Conservation (phyloP, 768 basidiomycete genomes). For the Boletus reticulatus region DNA sequence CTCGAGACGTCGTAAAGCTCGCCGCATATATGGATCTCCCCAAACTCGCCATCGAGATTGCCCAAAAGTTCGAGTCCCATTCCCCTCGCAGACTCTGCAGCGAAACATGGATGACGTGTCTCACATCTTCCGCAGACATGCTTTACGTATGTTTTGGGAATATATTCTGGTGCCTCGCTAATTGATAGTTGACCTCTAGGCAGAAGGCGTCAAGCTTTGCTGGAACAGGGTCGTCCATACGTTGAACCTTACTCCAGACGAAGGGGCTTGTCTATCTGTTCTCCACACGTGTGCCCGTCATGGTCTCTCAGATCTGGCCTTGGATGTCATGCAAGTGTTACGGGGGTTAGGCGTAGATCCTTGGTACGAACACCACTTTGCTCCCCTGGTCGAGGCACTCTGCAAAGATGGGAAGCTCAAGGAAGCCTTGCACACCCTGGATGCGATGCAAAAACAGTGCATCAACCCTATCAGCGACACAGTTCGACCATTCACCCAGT, state of each 20-base stretch:
- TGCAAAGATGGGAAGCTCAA: conserved; percentile 53
- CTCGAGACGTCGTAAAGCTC: conserved; percentile 50
- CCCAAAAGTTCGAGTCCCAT: conserved; percentile 53
- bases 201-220: conserved; percentile 58
- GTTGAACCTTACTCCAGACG: conserved; percentile 59
- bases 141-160: conserved; percentile 60
- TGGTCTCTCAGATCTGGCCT: conserved; percentile 68
- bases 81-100: conserved; percentile 53
- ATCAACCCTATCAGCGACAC: conserved; percentile 53
- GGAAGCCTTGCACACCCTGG: conserved; percentile 60
- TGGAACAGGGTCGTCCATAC: conserved; percentile 61
- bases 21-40: conserved; percentile 55
- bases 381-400: conserved; percentile 74
- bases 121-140: conserved; percentile 59
- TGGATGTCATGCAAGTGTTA: conserved; percentile 60
- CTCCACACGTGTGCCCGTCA: conserved; percentile 72
- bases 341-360: conserved; percentile 45
- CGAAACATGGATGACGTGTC: conserved; percentile 62
- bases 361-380: conserved; percentile 71
- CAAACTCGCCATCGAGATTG: conserved; percentile 71
- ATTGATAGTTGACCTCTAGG: conserved; percentile 37
- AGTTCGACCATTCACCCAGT: conserved; percentile 48
- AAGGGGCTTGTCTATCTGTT: conserved; percentile 69
- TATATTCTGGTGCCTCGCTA: background rate
- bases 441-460: conserved; percentile 54